Evolutionary conservation across 2,329 filamentous ascomycete genomes (phyloP), one percentile per base, ranked within the genome.

Genomic region (Sodiomyces alkalinus): DNA sequence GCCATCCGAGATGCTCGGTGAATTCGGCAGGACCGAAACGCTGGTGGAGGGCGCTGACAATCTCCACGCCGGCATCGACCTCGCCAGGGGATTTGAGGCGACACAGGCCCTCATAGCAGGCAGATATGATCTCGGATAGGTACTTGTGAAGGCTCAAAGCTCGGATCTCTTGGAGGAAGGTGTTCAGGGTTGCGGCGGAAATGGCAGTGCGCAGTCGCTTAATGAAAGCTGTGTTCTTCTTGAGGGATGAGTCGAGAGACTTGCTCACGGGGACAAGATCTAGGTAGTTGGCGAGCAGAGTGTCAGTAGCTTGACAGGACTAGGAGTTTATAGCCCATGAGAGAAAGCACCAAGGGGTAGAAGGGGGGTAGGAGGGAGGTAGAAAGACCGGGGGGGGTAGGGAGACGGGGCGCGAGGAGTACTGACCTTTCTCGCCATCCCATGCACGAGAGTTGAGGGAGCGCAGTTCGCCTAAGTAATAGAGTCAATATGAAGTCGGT

Each of bases 221-320:
- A 49, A 96, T 96, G 53, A 96, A 94, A 40, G 86, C 85, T 4
- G 87, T 96, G 46, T 96, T 96, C 63, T 94, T 96, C 60, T 93
- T 94, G 52, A 96, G 66, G 28, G 86, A 90, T 29, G 87, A 93
- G 54, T 96, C 87, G 46, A 96, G 76, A 17, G 80, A 79, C 47
- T 70, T 68, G 52, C 72, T 75, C 41, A 90, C 74, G 30, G 71
- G 56, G 46, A 92, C 83, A 37, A 92, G 59, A 60, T 81, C 85
- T 92, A 27, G n/a, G n/a, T n/a, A n/a, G n/a, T n/a, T n/a, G n/a
- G n/a, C n/a, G n/a, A n/a, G n/a, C n/a, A n/a, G n/a, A 11, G 14
- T n/a, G n/a, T n/a, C n/a, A n/a, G n/a, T n/a, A n/a, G n/a, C n/a
- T n/a, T n/a, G n/a, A n/a, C n/a, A n/a, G n/a, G n/a, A n/a, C n/a